These are phyloP conservation scores for Mycena latifolia DNA, from an alignment of 768 basidiomycete species.

Conservation along the genomic window DNA sequence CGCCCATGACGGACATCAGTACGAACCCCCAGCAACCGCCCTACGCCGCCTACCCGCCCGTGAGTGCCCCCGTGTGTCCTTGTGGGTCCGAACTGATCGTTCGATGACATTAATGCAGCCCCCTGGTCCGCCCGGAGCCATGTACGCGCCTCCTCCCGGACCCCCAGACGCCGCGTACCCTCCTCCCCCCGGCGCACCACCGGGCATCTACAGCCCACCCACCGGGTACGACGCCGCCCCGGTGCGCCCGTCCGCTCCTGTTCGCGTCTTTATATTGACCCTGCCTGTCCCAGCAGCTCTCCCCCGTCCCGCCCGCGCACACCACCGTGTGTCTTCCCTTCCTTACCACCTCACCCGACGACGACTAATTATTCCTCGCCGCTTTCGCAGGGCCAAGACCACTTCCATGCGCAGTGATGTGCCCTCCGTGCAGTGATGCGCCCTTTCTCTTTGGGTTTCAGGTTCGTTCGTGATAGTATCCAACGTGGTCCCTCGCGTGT, in stretches of 20 bases:
- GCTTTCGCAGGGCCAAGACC: constrained; percentile 15
- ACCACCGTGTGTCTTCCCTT: constrained; percentile 15
- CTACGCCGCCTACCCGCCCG: not conserved
- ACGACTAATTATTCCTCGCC: no score
- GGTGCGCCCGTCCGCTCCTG: not conserved
- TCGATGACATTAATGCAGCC: not conserved
- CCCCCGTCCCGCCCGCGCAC: not conserved
- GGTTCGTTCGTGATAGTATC: not conserved
- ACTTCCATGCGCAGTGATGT: not conserved
- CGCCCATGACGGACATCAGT: not conserved
- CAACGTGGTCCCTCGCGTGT: constrained; percentile 3
- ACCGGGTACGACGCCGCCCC: constrained; percentile 1
- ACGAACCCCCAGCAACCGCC: not conserved
- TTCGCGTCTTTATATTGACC: not conserved
- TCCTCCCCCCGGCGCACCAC: not conserved
- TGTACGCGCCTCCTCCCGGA: no score
- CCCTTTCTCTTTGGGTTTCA: not conserved
- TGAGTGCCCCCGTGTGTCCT: not conserved
- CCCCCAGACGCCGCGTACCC: no score
- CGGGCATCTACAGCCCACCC: not conserved
- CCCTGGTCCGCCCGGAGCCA: not conserved
- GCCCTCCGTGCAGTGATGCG: no score
- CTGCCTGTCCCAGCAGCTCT: not conserved
- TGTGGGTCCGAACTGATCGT: not conserved
- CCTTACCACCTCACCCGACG: not conserved